These are phyloP conservation scores for Babesia gibsoni DNA, from an alignment of 169 alveolate genomes.

Conservation along the genomic window DNA sequence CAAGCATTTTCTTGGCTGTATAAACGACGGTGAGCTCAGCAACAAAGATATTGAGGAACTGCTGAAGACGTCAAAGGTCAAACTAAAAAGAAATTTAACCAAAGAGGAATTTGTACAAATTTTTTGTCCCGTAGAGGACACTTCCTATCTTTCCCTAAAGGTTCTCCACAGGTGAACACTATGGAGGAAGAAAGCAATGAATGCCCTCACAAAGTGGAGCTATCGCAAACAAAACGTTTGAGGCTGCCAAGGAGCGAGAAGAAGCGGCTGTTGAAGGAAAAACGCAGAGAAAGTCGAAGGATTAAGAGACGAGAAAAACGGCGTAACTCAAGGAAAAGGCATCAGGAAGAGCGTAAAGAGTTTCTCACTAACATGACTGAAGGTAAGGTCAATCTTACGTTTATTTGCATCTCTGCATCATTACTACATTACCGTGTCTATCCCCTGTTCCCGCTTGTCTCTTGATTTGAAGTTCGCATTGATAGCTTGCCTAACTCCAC, in stretches of 20 bases:
- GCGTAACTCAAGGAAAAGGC: neutral
- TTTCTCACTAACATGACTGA: conserved; percentile 30
- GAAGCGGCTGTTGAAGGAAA: conserved; percentile 24
- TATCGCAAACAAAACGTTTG: neutral
- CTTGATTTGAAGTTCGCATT: neutral
- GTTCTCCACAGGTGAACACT: conserved; percentile 7
- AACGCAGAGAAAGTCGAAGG: conserved; percentile 19
- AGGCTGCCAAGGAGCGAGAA: conserved; percentile 55
- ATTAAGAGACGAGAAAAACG: conserved; percentile 32
- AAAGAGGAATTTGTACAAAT: conserved; percentile 41
- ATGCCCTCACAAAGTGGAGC: neutral
- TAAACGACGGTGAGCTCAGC: conserved; percentile 59
- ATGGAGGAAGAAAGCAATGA: neutral
- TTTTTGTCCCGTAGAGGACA: conserved; percentile 46
- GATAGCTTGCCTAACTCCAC: neutral
- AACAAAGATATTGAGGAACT: conserved; percentile 12
- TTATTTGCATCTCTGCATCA: neutral
- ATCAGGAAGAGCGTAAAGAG: conserved; percentile 5
- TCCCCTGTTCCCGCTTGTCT: neutral
- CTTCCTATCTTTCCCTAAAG: conserved; percentile 46
- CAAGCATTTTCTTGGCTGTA: conserved; percentile 52
- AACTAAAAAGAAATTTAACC: conserved; percentile 30
- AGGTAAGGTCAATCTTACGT: conserved; percentile 12
- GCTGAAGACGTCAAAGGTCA: conserved; percentile 24
- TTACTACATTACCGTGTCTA: neutral